Conservation (phyloP, 2,329 filamentous ascomycete genomes). For the Diplodia corticola region DNA sequence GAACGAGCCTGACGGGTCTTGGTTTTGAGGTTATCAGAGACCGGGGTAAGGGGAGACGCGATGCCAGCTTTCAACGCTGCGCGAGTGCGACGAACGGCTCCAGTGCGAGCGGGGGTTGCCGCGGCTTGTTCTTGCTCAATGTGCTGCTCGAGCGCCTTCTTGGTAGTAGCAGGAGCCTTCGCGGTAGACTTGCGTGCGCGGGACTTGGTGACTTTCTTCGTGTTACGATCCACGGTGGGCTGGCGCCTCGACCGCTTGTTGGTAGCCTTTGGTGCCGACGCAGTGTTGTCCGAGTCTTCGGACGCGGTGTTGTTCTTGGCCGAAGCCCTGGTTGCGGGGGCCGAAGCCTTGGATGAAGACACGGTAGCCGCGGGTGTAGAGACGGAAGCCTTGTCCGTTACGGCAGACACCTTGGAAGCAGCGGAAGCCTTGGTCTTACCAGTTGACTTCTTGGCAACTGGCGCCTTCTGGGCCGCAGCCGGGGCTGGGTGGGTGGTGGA, state of each 20-base stretch:
- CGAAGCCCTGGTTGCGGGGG: not conserved
- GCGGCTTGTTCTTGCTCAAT: not conserved
- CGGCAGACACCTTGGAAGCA: not conserved
- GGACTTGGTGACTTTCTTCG: conserved; percentile 16
- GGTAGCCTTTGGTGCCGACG: not conserved
- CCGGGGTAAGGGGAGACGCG: not conserved
- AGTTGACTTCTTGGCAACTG: not conserved
- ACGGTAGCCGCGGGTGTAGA: not conserved
- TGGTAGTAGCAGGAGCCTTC: not conserved
- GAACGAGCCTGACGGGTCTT: not conserved
- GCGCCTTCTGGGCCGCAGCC: not conserved
- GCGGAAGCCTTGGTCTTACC: not conserved
- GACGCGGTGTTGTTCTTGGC: not conserved
- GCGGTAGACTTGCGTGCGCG: not conserved
- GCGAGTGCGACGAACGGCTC: not conserved
- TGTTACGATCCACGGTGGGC: conserved; percentile 1
- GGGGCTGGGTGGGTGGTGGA: not conserved
- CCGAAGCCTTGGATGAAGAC: not conserved
- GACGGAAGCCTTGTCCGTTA: not conserved
- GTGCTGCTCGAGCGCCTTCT: conserved; percentile 3
- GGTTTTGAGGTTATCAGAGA: not conserved
- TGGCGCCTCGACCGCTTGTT: not conserved
- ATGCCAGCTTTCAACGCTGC: not conserved
- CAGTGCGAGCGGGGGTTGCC: not conserved
- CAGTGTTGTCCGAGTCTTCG: not conserved